Conservation (phyloP, 2,329 filamentous ascomycete genomes). For the Cladosporium cucumerinum region DNA sequence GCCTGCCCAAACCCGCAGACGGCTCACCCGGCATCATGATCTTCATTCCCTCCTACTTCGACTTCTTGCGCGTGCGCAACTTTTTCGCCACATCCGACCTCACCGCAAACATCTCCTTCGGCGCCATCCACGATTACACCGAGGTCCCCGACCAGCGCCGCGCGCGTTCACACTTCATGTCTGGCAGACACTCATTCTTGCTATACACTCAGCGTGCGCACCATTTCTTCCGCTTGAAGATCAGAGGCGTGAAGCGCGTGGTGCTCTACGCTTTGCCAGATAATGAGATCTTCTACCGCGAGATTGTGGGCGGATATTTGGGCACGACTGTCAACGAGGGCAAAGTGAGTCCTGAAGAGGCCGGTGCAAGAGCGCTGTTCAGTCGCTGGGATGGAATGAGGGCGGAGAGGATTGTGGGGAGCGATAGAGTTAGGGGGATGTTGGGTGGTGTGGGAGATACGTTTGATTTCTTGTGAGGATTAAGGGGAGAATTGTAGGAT, state of each 20-base stretch:
- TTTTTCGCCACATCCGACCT: constrained; percentile 71
- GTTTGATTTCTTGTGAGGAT: constrained; percentile 80
- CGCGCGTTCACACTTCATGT: constrained; percentile 82
- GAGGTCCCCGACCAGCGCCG: constrained; percentile 74
- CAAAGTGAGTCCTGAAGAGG: constrained; percentile 50
- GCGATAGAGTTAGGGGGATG: constrained; percentile 77
- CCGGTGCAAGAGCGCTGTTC: constrained; percentile 61
- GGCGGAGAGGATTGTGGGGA: constrained; percentile 83
- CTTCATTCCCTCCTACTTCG: constrained; percentile 89
- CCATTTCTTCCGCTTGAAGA: constrained; percentile 84
- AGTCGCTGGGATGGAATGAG: constrained; percentile 87
- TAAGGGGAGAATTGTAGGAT: not conserved
- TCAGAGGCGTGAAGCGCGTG: constrained; percentile 78
- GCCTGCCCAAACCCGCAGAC: constrained; percentile 60
- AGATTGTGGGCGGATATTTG: constrained; percentile 68
- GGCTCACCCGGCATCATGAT: constrained; percentile 66
- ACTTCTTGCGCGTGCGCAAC: constrained; percentile 91
- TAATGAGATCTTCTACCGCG: constrained; percentile 76
- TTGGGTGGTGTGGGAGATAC: constrained; percentile 69
- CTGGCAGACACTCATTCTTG: constrained; percentile 74
- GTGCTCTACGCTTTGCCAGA: constrained; percentile 89
- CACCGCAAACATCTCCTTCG: constrained; percentile 64
- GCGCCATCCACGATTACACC: constrained; percentile 84
- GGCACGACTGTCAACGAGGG: constrained; percentile 55
- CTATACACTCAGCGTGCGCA: constrained; percentile 95